A percentile compares a stretch with the other conserved stretches of the same genome.
Conservation (phyloP, 73 alveolate genomes). For the Loxodes magnus region DNA sequence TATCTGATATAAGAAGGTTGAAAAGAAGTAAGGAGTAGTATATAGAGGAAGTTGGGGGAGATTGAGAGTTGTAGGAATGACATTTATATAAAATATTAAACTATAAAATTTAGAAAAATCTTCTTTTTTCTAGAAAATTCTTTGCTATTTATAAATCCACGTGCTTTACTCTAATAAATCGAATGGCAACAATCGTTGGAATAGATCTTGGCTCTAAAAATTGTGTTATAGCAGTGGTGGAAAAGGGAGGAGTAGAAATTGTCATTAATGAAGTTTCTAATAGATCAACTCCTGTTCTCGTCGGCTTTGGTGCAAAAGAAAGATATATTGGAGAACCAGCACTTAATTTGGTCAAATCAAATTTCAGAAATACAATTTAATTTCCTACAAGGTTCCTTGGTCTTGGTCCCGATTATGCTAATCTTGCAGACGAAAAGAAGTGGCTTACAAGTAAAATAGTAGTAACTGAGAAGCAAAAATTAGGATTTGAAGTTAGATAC, state of each 20-base stretch:
- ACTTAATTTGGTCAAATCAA: conserved; percentile 32
- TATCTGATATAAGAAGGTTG: too few species aligned
- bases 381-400: conserved; percentile 55
- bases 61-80: too few species aligned
- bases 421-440: conserved; percentile 52
- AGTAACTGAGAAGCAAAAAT: conserved; percentile 28
- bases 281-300: conserved; percentile 56
- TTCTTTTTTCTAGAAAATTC: too few species aligned
- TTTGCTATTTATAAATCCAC: too few species aligned
- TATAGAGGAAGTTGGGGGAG: too few species aligned
- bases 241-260: conserved; percentile 66
- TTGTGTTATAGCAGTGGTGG: conserved; percentile 68
- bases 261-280: conserved; percentile 59
- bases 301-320: conserved; percentile 58
- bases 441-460: conserved; percentile 47
- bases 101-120: too few species aligned
- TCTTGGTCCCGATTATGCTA: conserved; percentile 43
- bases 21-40: too few species aligned
- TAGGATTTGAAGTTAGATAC: conserved; percentile 44
- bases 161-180: too few species aligned
- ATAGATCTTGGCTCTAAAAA: conserved; percentile 70
- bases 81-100: too few species aligned
- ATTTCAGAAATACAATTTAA: conserved; percentile 55
- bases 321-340: conserved; percentile 73
- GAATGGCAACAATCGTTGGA: conserved; percentile 52